Percentiles rank a stretch among this genome's conserved stretches.
Conservation (phyloP, 78 protist genomes). For the Dictyostelium firmibasis region DNA sequence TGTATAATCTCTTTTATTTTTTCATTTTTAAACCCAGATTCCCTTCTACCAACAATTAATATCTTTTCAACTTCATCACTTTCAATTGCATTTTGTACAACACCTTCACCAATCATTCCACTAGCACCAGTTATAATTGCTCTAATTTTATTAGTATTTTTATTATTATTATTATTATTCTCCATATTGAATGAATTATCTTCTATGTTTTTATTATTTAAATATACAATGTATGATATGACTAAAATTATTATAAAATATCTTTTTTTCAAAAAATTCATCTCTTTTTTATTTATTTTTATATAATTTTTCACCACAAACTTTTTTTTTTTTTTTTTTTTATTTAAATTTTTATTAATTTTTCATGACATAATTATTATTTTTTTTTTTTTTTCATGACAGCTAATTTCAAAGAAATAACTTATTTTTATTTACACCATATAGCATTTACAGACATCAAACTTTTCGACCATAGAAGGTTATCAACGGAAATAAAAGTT, state of each 20-base stretch:
- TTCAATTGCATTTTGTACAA: background rate
- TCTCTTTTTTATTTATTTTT: background rate
- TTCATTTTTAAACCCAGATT: background rate
- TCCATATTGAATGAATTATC: background rate
- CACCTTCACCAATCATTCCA: conserved; percentile 27
- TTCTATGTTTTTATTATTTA: background rate
- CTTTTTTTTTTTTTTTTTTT: background rate
- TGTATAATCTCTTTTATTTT: conserved; percentile 9
- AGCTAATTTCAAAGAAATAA: no score
- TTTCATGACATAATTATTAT: no score
- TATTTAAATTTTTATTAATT: no score
- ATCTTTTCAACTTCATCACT: background rate
- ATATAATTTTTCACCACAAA: background rate
- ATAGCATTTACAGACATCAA: no score
- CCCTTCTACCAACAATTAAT: background rate
- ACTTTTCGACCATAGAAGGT: no score
- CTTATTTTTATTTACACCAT: background rate
- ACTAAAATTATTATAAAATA: background rate
- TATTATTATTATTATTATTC: background rate
- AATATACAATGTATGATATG: background rate
- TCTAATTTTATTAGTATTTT: background rate
- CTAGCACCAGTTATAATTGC: conserved; percentile 34
- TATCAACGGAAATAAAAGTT: no score
- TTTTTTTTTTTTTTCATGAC: no score
- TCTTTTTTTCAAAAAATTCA: background rate